Base-by-base conservation (phyloP, 495 filamentous ascomycete species). In the Lophiotrema nucula region DNA sequence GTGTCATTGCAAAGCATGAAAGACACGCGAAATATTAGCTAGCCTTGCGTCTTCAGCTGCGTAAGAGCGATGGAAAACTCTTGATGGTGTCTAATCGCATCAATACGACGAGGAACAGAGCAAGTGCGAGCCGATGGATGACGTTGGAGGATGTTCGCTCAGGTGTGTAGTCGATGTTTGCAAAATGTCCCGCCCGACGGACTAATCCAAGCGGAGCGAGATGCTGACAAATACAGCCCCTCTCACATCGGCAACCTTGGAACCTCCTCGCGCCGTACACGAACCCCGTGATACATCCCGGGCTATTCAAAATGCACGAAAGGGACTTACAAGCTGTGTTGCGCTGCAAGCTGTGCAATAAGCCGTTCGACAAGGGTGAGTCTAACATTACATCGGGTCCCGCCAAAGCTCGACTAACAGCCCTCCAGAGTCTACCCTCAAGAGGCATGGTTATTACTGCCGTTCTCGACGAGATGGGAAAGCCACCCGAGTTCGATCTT, bases 401-500 rank as follows among this genome's bases (percentile, higher is more conserved):
- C 39, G 18, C 53, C 60, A 46, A 69, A 16, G 31, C 27, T 47
- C 35, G 52, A 58, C 61, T 72, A 63, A 66, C 44, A 41, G 22
- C 4, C 24, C 11, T 56, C 19, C 31, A 76, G 74, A 76, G 50
- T 68, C 74, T 35, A 72, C 74, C 35, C 56, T 77, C 56, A 77
- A 77, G 59, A 73, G 75, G 69, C 74, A 77, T 72, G 70, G 70
- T 52, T 77, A 77, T 62, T 77, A 77, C 48, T 77, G 75, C 60
- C 72, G 74, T 41, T 74, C 74, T 69, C 69, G 72, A 67, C 69
- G 60, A 63, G 48, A 11, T 53, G 62, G 47, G n/a, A 64, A 25
- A 56, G 53, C 49, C 26, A 53, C 51, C 54, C 69, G 70, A 24
- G 24, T 64, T 60, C 70, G 73, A 43, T 73, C 75, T 59, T 79